These are phyloP conservation scores for Coemansia sp. DNA, from an alignment of 192 early-diverging fungal species.

Conservation along the genomic window DNA sequence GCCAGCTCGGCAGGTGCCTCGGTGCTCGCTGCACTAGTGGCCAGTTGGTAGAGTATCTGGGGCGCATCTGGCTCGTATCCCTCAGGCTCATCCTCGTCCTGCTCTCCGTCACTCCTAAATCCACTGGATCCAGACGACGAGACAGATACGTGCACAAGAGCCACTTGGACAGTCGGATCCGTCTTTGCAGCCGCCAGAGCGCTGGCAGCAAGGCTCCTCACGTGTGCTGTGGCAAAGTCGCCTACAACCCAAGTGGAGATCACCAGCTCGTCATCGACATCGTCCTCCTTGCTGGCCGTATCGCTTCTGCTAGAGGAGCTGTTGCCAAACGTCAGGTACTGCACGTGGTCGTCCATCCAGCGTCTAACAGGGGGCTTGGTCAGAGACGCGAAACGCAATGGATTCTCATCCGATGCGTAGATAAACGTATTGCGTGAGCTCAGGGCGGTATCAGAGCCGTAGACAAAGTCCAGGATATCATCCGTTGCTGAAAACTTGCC, in stretches of 20 bases:
- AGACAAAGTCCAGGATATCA: conserved; percentile 72
- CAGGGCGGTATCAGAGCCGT: conserved; percentile 62
- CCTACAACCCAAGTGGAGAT: conserved; percentile 59
- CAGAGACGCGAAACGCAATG: conserved; percentile 37
- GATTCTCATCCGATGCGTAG: conserved; percentile 42
- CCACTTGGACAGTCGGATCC: conserved; percentile 36
- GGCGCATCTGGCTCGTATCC: conserved; percentile 35
- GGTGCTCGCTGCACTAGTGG: conserved; percentile 1
- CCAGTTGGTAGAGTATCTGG: conserved; percentile 36
- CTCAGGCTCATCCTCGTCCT: conserved; percentile 23
- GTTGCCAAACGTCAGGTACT: conserved; percentile 20
- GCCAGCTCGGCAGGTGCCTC: conserved; percentile 9
- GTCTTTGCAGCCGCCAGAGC: conserved; percentile 53
- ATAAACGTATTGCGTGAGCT: conserved; percentile 62
- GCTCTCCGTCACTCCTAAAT: conserved; percentile 20
- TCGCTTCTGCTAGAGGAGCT: background rate
- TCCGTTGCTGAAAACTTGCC: conserved; percentile 58
- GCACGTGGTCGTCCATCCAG: conserved; percentile 31
- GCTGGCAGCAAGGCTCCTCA: conserved; percentile 56
- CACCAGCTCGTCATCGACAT: conserved; percentile 2
- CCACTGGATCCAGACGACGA: background rate
- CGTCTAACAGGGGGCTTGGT: conserved; percentile 1
- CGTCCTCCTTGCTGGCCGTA: background rate
- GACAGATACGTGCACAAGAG: conserved; percentile 27
- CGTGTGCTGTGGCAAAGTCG: conserved; percentile 59